Base-by-base conservation (phyloP, 2,329 filamentous ascomycete genomes). In the Fusarium beomiforme region DNA sequence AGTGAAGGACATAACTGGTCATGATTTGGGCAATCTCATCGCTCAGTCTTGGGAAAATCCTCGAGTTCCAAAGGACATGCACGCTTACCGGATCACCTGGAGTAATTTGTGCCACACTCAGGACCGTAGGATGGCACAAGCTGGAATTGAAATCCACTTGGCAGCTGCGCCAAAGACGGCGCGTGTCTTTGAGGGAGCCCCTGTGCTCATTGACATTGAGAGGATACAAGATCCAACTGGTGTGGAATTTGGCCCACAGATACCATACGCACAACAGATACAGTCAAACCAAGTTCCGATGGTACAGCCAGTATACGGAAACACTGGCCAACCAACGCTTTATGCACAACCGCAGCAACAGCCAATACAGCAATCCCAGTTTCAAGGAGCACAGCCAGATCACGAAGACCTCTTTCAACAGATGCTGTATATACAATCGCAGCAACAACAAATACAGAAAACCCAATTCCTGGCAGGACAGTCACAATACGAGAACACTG, bases 111-210 rank as follows among this genome's bases (percentile, higher is more conserved):
- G 62, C 26, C 9, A 23, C 17, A 11, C 12, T 12, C 64, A 67
- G 24, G 34, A 16, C 8, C 8, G 13, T 8, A 23, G 13, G 24
- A 58, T 64, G 44, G 13, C 6, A 29, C 37, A 19, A 13, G 50
- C 44, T 34, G 33, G 33, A 2, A 8, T 39, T 8, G 10, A 7
- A 8, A 5, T 21, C 19, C 13, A 23, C 14, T 8, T 23, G 13
- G 10, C 23, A 19, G 14, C 3, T 33, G 12, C 6, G 9, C 19
- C 21, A 12, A 3, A 8, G 13, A 4, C 1, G 2, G 26, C 14
- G 31, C 57, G 64, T 10, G 12, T 33, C 43, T 63, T 68, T 14
- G 33, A 24, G 24, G 64, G 64, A 42, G 54, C 60, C 14, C 64
- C 64, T 16, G 24, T 67, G 14, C 64, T 67, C 23, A 13, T 33